These are phyloP conservation scores for Wickerhamiella sorbophila DNA, from an alignment of 805 yeast species.

Conservation along the genomic window DNA sequence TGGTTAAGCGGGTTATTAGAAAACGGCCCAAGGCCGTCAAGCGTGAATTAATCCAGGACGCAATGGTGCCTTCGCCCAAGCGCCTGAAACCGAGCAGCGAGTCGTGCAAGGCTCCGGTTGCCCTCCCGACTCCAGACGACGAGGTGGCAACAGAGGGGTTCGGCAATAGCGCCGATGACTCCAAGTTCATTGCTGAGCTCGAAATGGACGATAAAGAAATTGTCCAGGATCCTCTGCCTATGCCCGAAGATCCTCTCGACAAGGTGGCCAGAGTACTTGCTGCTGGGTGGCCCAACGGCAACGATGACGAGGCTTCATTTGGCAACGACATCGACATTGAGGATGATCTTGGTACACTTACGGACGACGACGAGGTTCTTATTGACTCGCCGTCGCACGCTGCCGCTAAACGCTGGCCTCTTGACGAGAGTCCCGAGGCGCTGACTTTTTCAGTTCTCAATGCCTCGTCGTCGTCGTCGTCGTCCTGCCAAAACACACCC, in stretches of 20 bases:
- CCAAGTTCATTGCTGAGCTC: neutral
- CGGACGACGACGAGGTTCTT: neutral
- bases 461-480: neutral
- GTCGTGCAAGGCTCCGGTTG: too few species aligned
- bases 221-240: neutral
- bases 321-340: neutral
- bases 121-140: too few species aligned
- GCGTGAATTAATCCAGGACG: neutral
- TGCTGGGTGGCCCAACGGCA: neutral
- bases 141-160: too few species aligned
- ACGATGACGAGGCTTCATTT: neutral
- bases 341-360: neutral
- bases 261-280: neutral
- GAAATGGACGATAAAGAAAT: neutral
- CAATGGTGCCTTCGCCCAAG: neutral
- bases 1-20: neutral
- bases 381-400: neutral
- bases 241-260: neutral
- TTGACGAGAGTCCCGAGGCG: slow-evolving; percentile 16
- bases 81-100: neutral
- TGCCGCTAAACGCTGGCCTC: slow-evolving; percentile 14
- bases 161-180: too few species aligned
- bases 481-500: too few species aligned
- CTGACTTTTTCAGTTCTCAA: slow-evolving; percentile 17
- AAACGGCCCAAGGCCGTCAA: neutral